These are phyloP conservation scores for Isabelozyma pseudorhagii DNA, from an alignment of 805 yeast genomes.

Conservation along the genomic window DNA sequence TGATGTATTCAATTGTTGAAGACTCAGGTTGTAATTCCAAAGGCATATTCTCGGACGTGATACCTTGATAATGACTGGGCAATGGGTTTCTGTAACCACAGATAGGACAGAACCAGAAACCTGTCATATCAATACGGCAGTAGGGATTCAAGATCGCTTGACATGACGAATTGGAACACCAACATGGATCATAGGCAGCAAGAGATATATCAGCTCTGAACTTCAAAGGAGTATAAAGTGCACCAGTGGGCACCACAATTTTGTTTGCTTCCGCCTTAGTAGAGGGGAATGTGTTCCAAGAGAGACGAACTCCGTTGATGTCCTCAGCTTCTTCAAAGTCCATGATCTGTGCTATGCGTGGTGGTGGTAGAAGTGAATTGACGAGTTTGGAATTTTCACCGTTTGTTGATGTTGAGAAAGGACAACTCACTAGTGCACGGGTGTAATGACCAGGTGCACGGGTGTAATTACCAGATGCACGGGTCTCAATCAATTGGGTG, in stretches of 20 bases:
- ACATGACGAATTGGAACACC: conserved; percentile 75
- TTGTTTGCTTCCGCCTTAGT: conserved; percentile 86
- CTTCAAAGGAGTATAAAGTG: conserved; percentile 91
- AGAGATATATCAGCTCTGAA: conserved; percentile 71
- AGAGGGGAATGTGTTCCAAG: conserved; percentile 77
- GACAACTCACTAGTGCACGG: background rate
- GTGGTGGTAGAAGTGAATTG: background rate
- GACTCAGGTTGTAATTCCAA: conserved; percentile 67
- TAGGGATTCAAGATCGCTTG: conserved; percentile 85
- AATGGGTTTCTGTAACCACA: conserved; percentile 76
- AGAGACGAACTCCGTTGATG: conserved; percentile 42
- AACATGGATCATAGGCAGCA: conserved; percentile 81
- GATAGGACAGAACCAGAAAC: conserved; percentile 85
- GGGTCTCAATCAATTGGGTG: too few species aligned
- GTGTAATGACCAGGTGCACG: background rate
- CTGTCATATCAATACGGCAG: conserved; percentile 72
- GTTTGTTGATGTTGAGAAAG: background rate
- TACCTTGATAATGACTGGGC: conserved; percentile 77
- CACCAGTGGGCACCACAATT: conserved; percentile 91
- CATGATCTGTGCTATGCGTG: conserved; percentile 15
- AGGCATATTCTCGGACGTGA: conserved; percentile 75
- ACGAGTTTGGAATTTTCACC: background rate
- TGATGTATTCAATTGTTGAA: conserved; percentile 81
- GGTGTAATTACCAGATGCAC: background rate
- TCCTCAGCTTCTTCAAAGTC: conserved; percentile 45